Base-by-base conservation (phyloP, 192 early-diverging fungal genomes). In the Coemansia sp. region DNA sequence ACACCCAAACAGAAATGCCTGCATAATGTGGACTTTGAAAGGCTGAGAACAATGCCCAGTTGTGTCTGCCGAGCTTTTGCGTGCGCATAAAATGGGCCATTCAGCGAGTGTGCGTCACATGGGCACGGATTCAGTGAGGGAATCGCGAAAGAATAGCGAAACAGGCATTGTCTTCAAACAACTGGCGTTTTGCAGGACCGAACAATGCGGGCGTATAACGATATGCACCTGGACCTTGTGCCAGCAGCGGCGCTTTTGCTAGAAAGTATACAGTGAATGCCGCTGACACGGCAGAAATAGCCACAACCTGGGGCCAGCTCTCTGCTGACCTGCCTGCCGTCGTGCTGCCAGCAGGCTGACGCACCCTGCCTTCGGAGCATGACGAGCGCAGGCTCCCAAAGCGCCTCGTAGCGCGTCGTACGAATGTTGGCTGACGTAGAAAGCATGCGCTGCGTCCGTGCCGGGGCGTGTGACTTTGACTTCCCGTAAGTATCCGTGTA, bases 401-500 rank as follows among this genome's bases (percentile, higher is more conserved):
- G 55, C 42, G 32, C 10, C 28, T 50, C 18, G 28, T n/a, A 25
- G 6, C 7, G 25, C 2, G 18, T 6, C 25, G 25, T 11, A 28
- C 14, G 14, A 2, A 29, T 14, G 25, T 11, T 5, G 14, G 48
- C 18, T 50, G 24, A 22, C 28, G 48, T 50, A 50, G 48, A 50
- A 50, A 50, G 27, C 48, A 50, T 27, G 33, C 25, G 42, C 18
- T 51, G 58, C 38, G 25, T 54, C 45, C 57, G 68, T 60, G 56
- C 35, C 19, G 35, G 42, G 56, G 49, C 61, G 62, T 58, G 62
- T 59, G 65, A 64, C 43, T 35, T 28, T 53, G 61, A 55, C 65
- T 67, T 74, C 65, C 65, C 25, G 49, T 38, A 55, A 31, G 55
- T 52, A 65, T 69, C 62, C 54, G 62, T 40, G 65, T 35, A 56